Evolutionary conservation across 2,329 filamentous ascomycete species (phyloP), one percentile per base, ranked within the genome.

Genomic region (Penicillium oxalicum): DNA sequence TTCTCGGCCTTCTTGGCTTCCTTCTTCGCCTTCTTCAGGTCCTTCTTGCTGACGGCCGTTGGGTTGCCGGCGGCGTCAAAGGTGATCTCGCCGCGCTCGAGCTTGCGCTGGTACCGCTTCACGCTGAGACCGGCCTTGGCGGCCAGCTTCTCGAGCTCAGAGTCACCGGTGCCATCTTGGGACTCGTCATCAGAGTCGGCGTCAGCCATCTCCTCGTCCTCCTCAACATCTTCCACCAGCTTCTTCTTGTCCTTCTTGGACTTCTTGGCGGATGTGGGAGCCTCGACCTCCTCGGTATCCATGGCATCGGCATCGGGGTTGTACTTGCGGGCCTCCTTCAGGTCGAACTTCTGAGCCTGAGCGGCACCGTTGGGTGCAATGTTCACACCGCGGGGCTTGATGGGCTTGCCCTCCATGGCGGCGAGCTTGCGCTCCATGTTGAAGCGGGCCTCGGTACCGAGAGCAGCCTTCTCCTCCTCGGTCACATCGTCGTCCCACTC

Each of bases 311-410:
- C 93, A 66, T 97, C 91, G 42, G 82, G 79, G 70, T 97, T 97
- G 79, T 98, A 98, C 72, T 91, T 93, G 66, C 88, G 81, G 9
- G 87, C 87, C 70, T 96, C 89, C 74, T 94, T 95, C 64, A 98
- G 78, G 55, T 91, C 87, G 53, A 70, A 75, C 73, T 95, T 95
- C 61, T 84, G 82, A 49, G 84, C 81, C 58, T 79, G 74, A 35
- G 74, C 69, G 57, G 84, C 80, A 52, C 87, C 87, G 60, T 87
- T 86, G 47, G 88, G 88, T 27, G 79, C 87, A 56, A 91, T 86
- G 51, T 81, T 80, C 53, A 86, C 79, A 57, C 87, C 86, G 70
- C 86, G 84, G 56, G 87, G 81, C 59, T 88, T 81, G 28, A 93
- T 74, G 12, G 91, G 88, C 79, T 95, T 95, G 71, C 91, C 91